Evolutionary conservation across 257 asterid genomes (phyloP), one percentile per base, ranked within the genome.

Genomic region (Nicotiana sylvestris): DNA sequence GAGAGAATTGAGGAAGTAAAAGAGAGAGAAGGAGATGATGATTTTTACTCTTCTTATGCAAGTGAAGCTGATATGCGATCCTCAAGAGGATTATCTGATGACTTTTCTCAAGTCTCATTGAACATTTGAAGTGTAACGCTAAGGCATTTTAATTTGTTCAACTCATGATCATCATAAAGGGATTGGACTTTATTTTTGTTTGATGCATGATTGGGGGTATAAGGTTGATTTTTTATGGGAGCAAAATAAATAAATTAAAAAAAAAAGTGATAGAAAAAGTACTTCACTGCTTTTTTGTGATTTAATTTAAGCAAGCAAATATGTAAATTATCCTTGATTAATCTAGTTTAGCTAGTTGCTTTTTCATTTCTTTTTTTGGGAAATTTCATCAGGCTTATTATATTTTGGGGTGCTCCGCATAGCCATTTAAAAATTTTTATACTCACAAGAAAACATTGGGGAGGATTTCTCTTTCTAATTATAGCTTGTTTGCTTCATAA

Each of bases 21-120:
- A 85, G 98, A 91, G 43, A 88, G 80, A 82, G 92, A 88, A 62
- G 85, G 61, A 58, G 83, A 51, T 11, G 83, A 66, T 6, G 76
- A 80, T 57, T 90, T 82, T 82, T 83, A 88, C 61, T 89, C 95
- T 18, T 83, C 93, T 32, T 86, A 85, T 51, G 77, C 93, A 0
- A 88, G 97, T 62, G 94, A 91, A 32, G 84, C 84, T 11, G 97
- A 88, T 74, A 78, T 82, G 84, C 84, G 85, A 0, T 89, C 95
- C 35, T 88, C 97, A 17, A 91, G 90, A 86, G 94, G 94, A 56
- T 65, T 88, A 16, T 92, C 95, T 5, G 90, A 90, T 16, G 96
- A 92, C 82, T 91, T 89, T 83, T 82, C 83, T 27, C 80, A 76
- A 8, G 17, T 76, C 11, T 13, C 80, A 0, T 49, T 76, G 27